Base-by-base conservation (phyloP, 768 basidiomycete species). In the Suillus ampliporus region DNA sequence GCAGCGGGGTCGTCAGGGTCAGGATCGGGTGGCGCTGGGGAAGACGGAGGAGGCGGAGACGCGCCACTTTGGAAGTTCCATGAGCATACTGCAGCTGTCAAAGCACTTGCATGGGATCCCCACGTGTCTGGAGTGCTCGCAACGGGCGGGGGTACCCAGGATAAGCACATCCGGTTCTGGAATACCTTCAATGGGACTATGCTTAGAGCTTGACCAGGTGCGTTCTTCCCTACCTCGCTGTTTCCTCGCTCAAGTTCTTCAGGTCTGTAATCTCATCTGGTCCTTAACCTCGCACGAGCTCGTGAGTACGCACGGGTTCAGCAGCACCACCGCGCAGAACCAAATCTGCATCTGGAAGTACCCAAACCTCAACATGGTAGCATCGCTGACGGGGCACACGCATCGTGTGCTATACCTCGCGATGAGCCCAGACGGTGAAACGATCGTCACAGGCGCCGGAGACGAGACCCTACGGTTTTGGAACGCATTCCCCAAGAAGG, bases 211-310 rank as follows among this genome's bases (percentile, higher is more conserved):
- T 53, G 96, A 99, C 65, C 97, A 99, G 84, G 96, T 97, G 62
- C 69, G 58, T 46, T 28, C 7, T 58, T n/a, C 44, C 11, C 37
- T 54, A 23, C 0, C 37, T 47, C 2, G 14, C 5, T 14, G 21
- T 38, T 15, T 5, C 4, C 15, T 23, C 1, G 6, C 31, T 11
- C 46, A 14, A 34, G 48, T 34, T 35, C 13, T 61, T 23, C n/a
- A 97, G 94, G 94, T 98, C 46, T 98, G 96, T 82, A 99, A 99
- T 78, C 87, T 99, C 60, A 92, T 95, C 64, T 99, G 95, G 95
- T 95, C 94, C 0, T 79, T 89, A 38, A 99, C 93, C 8, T 97
- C 97, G 2, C 95, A 97, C 67, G 97, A 99, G 76, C 86, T 99
- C 31, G 97, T 99, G 34, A 97, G 96, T 13, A 99, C 97, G 0